Percentiles rank a stretch among this genome's conserved stretches.
phyloP scores from a whole-genome alignment of 2,329 filamentous ascomycete species.

The Fusarium humuli region DNA sequence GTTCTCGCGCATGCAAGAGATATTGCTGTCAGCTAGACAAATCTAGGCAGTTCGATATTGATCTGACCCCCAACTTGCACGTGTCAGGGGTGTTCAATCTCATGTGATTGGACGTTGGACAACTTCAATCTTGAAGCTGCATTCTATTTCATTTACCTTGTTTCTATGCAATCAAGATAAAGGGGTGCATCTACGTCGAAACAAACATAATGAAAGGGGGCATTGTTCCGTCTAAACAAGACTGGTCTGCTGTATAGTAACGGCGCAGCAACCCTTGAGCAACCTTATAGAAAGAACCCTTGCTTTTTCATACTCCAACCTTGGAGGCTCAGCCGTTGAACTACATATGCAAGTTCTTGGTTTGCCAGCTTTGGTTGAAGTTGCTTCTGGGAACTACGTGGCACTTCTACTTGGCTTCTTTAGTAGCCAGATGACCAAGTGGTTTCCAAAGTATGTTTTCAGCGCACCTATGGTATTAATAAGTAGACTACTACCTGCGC shows the following conservation, averaged over 20 bases:
- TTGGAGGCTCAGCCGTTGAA: neutral
- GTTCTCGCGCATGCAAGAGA: neutral
- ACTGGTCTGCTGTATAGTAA: neutral
- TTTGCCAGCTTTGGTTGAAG: neutral
- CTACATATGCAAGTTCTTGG: constrained; percentile 5
- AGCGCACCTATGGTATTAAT: too few species aligned
- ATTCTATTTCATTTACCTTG: neutral
- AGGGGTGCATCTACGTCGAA: neutral
- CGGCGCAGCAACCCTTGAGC: neutral
- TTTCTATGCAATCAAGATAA: neutral
- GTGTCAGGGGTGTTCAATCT: constrained; percentile 7
- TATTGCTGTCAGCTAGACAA: constrained; percentile 12
- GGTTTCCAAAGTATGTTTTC: neutral
- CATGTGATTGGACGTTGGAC: constrained; percentile 9
- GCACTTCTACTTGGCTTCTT: neutral
- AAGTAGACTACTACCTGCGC: too few species aligned
- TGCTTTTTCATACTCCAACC: neutral
- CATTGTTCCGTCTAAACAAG: neutral
- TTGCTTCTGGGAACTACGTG: neutral
- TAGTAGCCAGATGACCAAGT: neutral
- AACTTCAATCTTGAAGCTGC: constrained; percentile 8
- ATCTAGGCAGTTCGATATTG: constrained; percentile 20
- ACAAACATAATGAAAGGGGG: neutral
- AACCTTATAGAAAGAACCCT: neutral
- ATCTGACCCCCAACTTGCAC: constrained; percentile 5